Base-by-base conservation (phyloP, 1,139 yeast species). In the Candida mesenterica region DNA sequence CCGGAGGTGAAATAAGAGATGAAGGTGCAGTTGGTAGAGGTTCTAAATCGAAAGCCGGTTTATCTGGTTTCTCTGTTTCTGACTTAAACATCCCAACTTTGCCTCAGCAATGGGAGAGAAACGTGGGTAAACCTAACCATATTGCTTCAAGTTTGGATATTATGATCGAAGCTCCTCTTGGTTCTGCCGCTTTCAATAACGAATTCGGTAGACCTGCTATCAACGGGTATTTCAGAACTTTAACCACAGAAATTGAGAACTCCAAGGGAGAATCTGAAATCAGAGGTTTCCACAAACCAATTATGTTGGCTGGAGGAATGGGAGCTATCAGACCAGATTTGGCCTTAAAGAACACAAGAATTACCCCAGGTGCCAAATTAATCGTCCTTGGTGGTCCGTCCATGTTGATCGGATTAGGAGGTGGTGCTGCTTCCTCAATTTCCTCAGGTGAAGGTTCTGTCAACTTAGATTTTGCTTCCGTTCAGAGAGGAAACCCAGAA, bases 11-110 rank as follows among this genome's bases (percentile, higher is more conserved):
- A 66, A 94, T 94, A 53, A 86, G 99, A 74, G 99, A 94, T 62
- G 99, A 94, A 68, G 98, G 97, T 65, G 98, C 99, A 19, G 96
- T 92, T 15, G 99, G 99, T 45, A 79, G 97, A 61, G 99, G 99
- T 35, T 92, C 98, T 17, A 87, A 88, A 62, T 80, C 97, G 29
- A 92, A 92, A 65, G 96, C 97, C 53, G 99, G 99, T 37, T 73
- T 94, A 46, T 75, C 95, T 36, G 99, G 99, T 5, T 94, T 81
- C 62, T 77, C 95, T 6, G 97, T 89, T 13, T 82, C 95, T 30
- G 98, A 94, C 62, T 75, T 94, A 57, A 72, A 79, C 46, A 90
- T 94, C 50, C 98, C 98, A 31, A 78, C 71, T 19, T 76, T 82
- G 53, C 75, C 73, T 42, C 97, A 90, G 66, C 97, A 97, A 22